Evolutionary conservation across 1,139 yeast genomes (phyloP).

Genomic region (Yamadazyma trypodendri): DNA sequence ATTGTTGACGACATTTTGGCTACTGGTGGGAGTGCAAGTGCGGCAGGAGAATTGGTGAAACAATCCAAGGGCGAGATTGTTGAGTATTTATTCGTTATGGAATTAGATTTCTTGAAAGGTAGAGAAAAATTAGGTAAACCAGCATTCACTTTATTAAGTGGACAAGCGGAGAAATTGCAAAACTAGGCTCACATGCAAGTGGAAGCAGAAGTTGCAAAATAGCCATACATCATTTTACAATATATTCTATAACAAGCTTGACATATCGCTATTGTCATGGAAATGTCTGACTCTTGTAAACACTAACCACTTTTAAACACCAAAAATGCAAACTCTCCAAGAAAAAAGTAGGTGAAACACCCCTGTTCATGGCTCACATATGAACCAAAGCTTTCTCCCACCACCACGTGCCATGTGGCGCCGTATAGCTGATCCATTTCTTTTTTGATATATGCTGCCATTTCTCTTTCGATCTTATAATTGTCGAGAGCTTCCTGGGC

Average conservation of each 20-base stretch:
- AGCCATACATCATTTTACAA: too few species aligned
- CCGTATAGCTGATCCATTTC: constrained; percentile 64
- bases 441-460: constrained; percentile 80
- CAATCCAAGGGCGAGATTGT: constrained; percentile 65
- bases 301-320: constrained; percentile 69
- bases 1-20: constrained; percentile 96
- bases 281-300: too few species aligned
- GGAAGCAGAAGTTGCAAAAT: too few species aligned
- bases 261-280: too few species aligned
- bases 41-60: constrained; percentile 84
- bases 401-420: constrained; percentile 92
- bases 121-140: constrained; percentile 85
- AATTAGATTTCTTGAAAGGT: constrained; percentile 91
- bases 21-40: constrained; percentile 94
- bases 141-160: constrained; percentile 81
- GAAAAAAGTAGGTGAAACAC: constrained; percentile 77
- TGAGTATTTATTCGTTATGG: constrained; percentile 88
- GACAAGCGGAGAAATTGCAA: constrained; percentile 58
- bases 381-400: constrained; percentile 90
- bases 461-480: constrained; percentile 61
- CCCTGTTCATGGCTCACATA: constrained; percentile 91
- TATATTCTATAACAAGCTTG: too few species aligned
- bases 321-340: constrained; percentile 77
- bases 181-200: too few species aligned
- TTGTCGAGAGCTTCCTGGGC: constrained; percentile 47